phyloP scores from a whole-genome alignment of 1,284 basidiomycete genomes.

The Ceratobasidium sp. region DNA sequence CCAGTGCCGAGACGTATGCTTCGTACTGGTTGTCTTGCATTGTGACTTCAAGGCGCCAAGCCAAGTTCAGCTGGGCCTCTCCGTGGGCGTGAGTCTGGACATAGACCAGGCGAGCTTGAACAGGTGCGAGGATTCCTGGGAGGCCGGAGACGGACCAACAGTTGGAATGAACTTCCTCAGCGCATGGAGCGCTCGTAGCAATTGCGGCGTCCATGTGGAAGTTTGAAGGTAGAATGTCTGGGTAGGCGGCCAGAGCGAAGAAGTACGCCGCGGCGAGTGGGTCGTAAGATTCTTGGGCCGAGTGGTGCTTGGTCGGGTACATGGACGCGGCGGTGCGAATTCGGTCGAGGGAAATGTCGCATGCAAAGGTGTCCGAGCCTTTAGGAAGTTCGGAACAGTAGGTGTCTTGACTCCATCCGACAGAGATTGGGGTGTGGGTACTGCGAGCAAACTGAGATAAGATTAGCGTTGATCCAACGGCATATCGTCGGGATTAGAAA shows the following conservation, averaged over 20 bases:
- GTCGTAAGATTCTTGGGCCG: slow-evolving; percentile 58
- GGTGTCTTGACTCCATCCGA: slow-evolving; percentile 19
- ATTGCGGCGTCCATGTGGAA: slow-evolving; percentile 68
- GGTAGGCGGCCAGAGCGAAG: slow-evolving; percentile 83
- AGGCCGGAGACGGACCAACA: slow-evolving; percentile 51
- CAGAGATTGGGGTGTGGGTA: not conserved
- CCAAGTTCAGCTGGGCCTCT: slow-evolving; percentile 33
- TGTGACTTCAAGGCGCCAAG: slow-evolving; percentile 44
- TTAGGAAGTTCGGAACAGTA: slow-evolving; percentile 24
- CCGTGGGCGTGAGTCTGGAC: slow-evolving; percentile 40
- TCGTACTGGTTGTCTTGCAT: slow-evolving; percentile 48
- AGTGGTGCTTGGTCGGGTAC: slow-evolving; percentile 51
- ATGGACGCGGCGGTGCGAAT: not conserved
- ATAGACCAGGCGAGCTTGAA: slow-evolving; percentile 44
- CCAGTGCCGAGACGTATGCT: slow-evolving; percentile 44
- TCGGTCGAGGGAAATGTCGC: slow-evolving; percentile 55
- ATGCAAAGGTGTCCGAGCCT: slow-evolving; percentile 69
- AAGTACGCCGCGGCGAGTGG: slow-evolving; percentile 73
- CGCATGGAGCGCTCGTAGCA: slow-evolving; percentile 60
- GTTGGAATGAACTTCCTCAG: slow-evolving; percentile 63
- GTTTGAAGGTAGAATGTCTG: slow-evolving; percentile 64
- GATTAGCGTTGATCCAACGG: slow-evolving; percentile 55
- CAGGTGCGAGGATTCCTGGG: slow-evolving; percentile 17
- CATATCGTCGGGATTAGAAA: slow-evolving; percentile 44
- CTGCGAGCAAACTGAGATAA: slow-evolving; percentile 52